These are phyloP conservation scores for Corchorus olitorius DNA, from an alignment of 345 rosid genomes.

Conservation along the genomic window DNA sequence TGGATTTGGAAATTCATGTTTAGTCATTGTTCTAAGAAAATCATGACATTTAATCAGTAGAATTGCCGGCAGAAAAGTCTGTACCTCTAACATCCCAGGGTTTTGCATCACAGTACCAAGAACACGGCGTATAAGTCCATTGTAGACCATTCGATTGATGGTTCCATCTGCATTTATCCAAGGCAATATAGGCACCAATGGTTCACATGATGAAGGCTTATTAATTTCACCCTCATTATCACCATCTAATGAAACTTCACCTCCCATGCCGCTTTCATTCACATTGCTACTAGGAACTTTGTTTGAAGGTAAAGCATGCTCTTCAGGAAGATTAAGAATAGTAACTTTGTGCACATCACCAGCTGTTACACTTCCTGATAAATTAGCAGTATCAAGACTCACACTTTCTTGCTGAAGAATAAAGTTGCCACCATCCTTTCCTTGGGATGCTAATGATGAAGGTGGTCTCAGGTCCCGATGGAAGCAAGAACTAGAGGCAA, in stretches of 20 bases:
- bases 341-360: constrained; percentile 74
- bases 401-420: constrained; percentile 35
- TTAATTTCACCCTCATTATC: constrained; percentile 26
- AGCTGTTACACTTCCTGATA: constrained; percentile 30
- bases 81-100: constrained; percentile 91
- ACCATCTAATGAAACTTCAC: constrained; percentile 24
- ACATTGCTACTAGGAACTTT: constrained; percentile 34
- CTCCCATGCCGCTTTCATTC: constrained; percentile 36
- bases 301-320: constrained; percentile 27
- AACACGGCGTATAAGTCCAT: constrained; percentile 79
- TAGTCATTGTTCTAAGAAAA: neutral
- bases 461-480: constrained; percentile 34
- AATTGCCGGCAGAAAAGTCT: constrained; percentile 14
- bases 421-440: constrained; percentile 29
- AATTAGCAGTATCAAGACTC: constrained; percentile 29
- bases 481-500: constrained; percentile 44
- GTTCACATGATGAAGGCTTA: constrained; percentile 31
- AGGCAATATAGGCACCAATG: constrained; percentile 66
- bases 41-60: neutral
- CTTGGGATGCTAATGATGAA: constrained; percentile 36
- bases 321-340: constrained; percentile 87
- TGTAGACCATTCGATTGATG: constrained; percentile 58
- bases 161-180: constrained; percentile 96
- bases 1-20: neutral
- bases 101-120: constrained; percentile 87